Evolutionary conservation across 306 rosid species (phyloP), one percentile per base, ranked within the genome.

Genomic region (Corylus heterophylla): DNA sequence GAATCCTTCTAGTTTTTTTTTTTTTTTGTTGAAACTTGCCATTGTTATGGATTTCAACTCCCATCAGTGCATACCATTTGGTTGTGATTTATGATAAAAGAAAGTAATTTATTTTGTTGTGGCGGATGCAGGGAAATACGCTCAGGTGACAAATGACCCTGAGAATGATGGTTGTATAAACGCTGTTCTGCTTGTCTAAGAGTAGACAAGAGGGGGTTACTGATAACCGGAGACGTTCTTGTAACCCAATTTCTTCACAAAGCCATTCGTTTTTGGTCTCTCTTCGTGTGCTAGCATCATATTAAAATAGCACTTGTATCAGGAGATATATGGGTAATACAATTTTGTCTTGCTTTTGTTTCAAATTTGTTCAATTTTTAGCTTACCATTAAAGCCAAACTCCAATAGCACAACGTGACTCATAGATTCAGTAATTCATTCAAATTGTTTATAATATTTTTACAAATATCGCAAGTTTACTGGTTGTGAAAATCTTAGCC

Each of bases 141-240:
- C 98, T 48, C 98, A 94, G 81, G 97, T 94, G 76, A 94, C 97
- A 7, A 94, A 92, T 76, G 90, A 94, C 79, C 97, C 97, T 5
- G 98, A 94, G 85, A 94, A 92, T 39, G 98, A 94, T 58, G 97
- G 98, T 14, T 94, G 97, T 74, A 91, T 92, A 77, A 94, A 92
- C 75, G 98, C 88, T 29, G 97, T 89, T 76, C 82, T 94, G 74
- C 98, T 94, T 50, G 98, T 94, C 72, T 94, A 85, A 85, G 39
- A 29, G 29, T 22, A 77, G 35, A 1, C 35, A 31, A 31, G 22
- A 22, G 22, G 25, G 25, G 25, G 25, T 22, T 22, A 22, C 25
- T 22, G 25, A 22, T 0, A 22, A 22, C 25, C 25, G 25, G 25
- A 22, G 25, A 22, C 25, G 25, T 22, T 22, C 2, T 0, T 31